Conservation (phyloP, 805 yeast species). For the Geotrichum ghanense region DNA sequence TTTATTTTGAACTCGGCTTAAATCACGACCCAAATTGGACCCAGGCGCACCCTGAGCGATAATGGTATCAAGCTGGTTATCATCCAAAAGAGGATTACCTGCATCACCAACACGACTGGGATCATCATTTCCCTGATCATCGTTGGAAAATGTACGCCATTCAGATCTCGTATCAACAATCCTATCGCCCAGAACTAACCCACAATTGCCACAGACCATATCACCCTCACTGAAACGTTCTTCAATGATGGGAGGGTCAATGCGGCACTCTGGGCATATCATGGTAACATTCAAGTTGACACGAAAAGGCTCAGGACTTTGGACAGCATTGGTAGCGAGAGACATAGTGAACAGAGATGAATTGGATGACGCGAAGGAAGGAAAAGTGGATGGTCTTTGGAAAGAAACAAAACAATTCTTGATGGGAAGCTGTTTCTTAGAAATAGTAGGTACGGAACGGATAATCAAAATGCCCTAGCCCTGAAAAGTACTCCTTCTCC, state of each 20-base stretch:
- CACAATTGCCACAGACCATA: slow-evolving; percentile 96
- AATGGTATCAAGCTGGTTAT: slow-evolving; percentile 85
- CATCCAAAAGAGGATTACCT: slow-evolving; percentile 80
- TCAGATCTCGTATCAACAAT: slow-evolving; percentile 93
- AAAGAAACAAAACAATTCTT: no score
- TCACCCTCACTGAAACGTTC: slow-evolving; percentile 97
- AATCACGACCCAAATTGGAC: slow-evolving; percentile 74
- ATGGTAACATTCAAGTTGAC: slow-evolving; percentile 68
- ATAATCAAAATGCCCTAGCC: no score
- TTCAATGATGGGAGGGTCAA: slow-evolving; percentile 87
- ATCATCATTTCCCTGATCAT: slow-evolving; percentile 96
- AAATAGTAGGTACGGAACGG: no score
- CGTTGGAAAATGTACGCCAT: slow-evolving; percentile 97
- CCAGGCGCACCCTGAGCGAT: slow-evolving; percentile 83
- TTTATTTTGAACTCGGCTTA: slow-evolving; percentile 80
- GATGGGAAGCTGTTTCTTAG: no score
- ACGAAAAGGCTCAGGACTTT: slow-evolving; percentile 16
- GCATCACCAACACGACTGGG: slow-evolving; percentile 99
- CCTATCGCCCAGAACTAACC: slow-evolving; percentile 81
- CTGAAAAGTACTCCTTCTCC: no score
- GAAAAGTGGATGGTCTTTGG: no score
- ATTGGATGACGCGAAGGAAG: no score
- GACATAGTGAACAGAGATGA: background rate
- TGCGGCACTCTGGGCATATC: slow-evolving; percentile 93
- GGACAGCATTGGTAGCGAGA: slow-evolving; percentile 1